These are phyloP conservation scores for Friedmanniomyces simplex DNA, from an alignment of 495 filamentous ascomycete species.

Conservation along the genomic window DNA sequence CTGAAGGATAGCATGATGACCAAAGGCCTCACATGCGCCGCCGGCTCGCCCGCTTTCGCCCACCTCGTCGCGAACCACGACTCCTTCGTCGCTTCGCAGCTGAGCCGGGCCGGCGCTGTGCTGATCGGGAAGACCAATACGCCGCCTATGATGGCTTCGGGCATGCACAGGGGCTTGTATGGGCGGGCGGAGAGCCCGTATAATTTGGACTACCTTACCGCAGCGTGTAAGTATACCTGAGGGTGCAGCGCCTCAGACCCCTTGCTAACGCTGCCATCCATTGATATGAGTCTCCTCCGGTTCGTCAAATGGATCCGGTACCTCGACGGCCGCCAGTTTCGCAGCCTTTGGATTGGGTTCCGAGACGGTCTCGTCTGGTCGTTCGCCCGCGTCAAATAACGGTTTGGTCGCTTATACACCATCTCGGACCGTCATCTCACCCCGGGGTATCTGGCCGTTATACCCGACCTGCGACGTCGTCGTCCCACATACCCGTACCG, in stretches of 20 bases:
- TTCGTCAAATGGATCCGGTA: slow-evolving; percentile 29
- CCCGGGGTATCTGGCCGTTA: slow-evolving; percentile 31
- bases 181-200: slow-evolving; percentile 31
- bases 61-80: slow-evolving; percentile 23
- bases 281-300: slow-evolving; percentile 30
- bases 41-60: slow-evolving; percentile 29
- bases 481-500: slow-evolving; percentile 27
- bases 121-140: slow-evolving; percentile 32
- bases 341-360: slow-evolving; percentile 28
- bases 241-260: too few relatives aligned
- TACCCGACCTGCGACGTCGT: slow-evolving; percentile 31
- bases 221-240: too few relatives aligned
- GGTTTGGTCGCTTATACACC: slow-evolving; percentile 30
- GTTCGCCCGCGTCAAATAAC: slow-evolving; percentile 31
- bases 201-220: slow-evolving; percentile 28
- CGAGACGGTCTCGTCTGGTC: slow-evolving; percentile 28
- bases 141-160: slow-evolving; percentile 31
- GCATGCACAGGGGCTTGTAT: slow-evolving; percentile 31
- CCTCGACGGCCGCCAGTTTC: slow-evolving; percentile 28
- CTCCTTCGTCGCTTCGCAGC: slow-evolving; percentile 22
- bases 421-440: slow-evolving; percentile 27
- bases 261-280: too few relatives aligned
- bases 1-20: slow-evolving; percentile 32
- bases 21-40: slow-evolving; percentile 28
- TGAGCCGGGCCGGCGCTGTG: slow-evolving; percentile 27